Evolutionary conservation across 768 basidiomycete species (phyloP).

Genomic region (Filobasidium wieringae): DNA sequence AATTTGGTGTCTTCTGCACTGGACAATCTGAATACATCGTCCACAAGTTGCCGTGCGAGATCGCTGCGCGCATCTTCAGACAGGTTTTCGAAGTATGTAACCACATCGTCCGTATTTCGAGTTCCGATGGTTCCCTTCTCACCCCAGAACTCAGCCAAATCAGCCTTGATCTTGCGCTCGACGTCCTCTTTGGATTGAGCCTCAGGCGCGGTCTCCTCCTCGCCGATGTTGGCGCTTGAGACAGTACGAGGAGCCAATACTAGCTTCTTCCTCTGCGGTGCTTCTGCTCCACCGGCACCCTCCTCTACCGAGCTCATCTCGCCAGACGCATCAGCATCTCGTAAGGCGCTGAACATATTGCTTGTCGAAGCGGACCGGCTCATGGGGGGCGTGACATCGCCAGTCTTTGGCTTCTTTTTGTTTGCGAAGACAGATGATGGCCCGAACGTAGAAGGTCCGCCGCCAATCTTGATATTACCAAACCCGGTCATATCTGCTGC

Average conservation of each 20-base stretch:
- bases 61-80: constrained; percentile 52
- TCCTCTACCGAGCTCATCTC: constrained; percentile 20
- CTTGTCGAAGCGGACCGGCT: constrained; percentile 68
- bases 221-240: constrained; percentile 42
- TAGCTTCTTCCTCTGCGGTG: constrained; percentile 55
- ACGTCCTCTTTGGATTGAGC: constrained; percentile 56
- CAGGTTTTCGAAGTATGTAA: constrained; percentile 67
- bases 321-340: constrained; percentile 46
- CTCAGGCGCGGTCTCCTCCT: constrained; percentile 24
- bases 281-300: constrained; percentile 42
- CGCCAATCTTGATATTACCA: constrained; percentile 53
- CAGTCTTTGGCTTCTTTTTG: constrained; percentile 49
- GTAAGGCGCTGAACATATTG: constrained; percentile 83
- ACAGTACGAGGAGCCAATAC: constrained; percentile 66
- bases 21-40: constrained; percentile 56
- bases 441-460: constrained; percentile 53
- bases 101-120: constrained; percentile 70
- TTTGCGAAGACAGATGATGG: constrained; percentile 71
- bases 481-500: constrained; percentile 78
- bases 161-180: constrained; percentile 64
- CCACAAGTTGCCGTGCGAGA: constrained; percentile 65
- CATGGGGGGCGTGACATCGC: constrained; percentile 49
- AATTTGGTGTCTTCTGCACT: constrained; percentile 71
- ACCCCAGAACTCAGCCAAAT: constrained; percentile 72
- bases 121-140: constrained; percentile 39